These are phyloP conservation scores for Mimosa pudica DNA, from an alignment of 306 rosid genomes.

Conservation along the genomic window DNA sequence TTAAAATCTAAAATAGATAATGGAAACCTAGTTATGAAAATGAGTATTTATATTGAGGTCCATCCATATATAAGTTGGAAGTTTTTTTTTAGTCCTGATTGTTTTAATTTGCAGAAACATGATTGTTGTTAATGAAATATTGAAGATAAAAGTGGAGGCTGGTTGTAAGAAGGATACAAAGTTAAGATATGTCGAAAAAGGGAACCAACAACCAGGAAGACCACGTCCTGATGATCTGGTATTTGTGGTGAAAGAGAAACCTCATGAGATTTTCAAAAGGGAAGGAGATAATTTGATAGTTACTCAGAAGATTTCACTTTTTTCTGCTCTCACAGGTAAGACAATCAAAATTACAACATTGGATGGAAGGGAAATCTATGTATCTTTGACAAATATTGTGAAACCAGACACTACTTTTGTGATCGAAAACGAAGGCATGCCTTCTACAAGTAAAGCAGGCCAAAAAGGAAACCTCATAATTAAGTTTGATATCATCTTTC, in stretches of 20 bases:
- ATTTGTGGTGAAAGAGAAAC: slow-evolving; percentile 68
- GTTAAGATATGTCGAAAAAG: slow-evolving; percentile 71
- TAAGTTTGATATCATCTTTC: slow-evolving; percentile 66
- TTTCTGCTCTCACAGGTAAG: slow-evolving; percentile 67
- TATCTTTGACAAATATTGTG: slow-evolving; percentile 56
- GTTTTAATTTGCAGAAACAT: neutral
- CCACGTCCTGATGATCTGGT: slow-evolving; percentile 56
- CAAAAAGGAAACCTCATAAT: slow-evolving; percentile 70
- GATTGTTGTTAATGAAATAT: slow-evolving; percentile 50
- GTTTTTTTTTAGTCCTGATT: too few relatives aligned
- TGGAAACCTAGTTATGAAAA: too few relatives aligned
- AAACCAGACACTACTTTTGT: slow-evolving; percentile 58
- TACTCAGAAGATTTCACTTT: slow-evolving; percentile 47
- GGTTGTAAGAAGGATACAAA: slow-evolving; percentile 88
- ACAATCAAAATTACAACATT: slow-evolving; percentile 56
- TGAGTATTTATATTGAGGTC: too few relatives aligned
- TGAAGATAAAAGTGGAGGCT: slow-evolving; percentile 64
- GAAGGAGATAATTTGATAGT: slow-evolving; percentile 64
- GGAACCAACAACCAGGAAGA: slow-evolving; percentile 53
- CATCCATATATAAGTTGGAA: too few relatives aligned
- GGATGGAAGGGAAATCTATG: slow-evolving; percentile 60
- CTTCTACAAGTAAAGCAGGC: slow-evolving; percentile 59
- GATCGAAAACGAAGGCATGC: slow-evolving; percentile 78
- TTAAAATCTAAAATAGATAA: too few relatives aligned
- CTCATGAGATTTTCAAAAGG: slow-evolving; percentile 62